Evolutionary conservation across 2,329 filamentous ascomycete genomes (phyloP).

Genomic region (Exophiala sp.): DNA sequence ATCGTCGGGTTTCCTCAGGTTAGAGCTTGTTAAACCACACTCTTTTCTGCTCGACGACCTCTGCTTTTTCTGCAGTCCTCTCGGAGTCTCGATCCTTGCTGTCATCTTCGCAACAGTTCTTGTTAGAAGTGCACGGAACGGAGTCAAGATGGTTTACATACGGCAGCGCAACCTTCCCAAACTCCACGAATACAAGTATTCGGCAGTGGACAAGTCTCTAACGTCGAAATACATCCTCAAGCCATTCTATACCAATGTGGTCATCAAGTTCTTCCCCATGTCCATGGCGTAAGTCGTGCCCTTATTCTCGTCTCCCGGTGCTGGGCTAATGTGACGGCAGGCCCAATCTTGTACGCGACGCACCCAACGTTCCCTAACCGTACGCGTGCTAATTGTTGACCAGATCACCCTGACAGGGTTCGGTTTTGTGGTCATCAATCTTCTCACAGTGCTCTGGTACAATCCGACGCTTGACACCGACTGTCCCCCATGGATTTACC

Average conservation of each 20-base stretch:
- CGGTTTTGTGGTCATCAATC: slow-evolving; percentile 79
- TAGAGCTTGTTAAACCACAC: neutral
- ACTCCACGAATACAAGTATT: slow-evolving; percentile 94
- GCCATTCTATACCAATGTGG: slow-evolving; percentile 92
- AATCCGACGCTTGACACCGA: slow-evolving; percentile 89
- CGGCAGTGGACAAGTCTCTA: slow-evolving; percentile 80
- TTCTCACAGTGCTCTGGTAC: slow-evolving; percentile 91
- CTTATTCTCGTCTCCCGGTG: slow-evolving; percentile 7
- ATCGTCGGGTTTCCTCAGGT: neutral
- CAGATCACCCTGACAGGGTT: slow-evolving; percentile 87
- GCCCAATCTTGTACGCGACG: slow-evolving; percentile 51
- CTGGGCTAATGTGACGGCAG: slow-evolving; percentile 21
- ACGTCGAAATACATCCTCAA: slow-evolving; percentile 90
- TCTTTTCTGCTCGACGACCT: neutral
- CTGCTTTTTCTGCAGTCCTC: neutral
- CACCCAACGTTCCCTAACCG: neutral
- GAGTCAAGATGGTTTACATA: slow-evolving; percentile 75
- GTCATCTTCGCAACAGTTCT: slow-evolving; percentile 1
- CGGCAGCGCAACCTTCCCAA: slow-evolving; percentile 82
- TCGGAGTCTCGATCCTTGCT: neutral
- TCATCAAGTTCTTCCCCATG: slow-evolving; percentile 92
- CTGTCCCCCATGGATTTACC: slow-evolving; percentile 93
- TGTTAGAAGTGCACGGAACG: neutral
- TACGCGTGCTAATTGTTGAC: neutral
- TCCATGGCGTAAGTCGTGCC: slow-evolving; percentile 67